Conservation (phyloP, 768 basidiomycete genomes). For the Hydnomerulius pinastri region DNA sequence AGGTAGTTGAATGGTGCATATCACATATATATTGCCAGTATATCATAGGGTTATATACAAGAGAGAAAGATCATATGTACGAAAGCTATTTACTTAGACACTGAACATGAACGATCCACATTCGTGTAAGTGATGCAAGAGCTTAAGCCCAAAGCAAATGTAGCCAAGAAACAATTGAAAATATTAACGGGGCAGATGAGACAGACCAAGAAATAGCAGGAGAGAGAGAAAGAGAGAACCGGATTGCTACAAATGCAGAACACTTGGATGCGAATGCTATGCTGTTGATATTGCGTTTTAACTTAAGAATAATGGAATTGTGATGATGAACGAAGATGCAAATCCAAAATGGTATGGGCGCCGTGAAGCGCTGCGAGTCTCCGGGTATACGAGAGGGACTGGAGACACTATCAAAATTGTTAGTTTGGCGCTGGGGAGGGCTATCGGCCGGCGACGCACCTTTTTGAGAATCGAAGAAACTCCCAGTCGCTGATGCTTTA, state of each 20-base stretch:
- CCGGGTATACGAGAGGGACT: neutral
- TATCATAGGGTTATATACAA: neutral
- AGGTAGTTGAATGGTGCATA: neutral
- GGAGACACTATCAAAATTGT: neutral
- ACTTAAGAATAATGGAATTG: slow-evolving; percentile 3
- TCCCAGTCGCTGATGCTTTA: neutral
- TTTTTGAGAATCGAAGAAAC: neutral
- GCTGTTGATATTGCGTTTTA: slow-evolving; percentile 14
- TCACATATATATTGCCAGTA: neutral
- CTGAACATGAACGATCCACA: neutral
- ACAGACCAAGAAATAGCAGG: neutral
- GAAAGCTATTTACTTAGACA: neutral
- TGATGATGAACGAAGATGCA: slow-evolving; percentile 4
- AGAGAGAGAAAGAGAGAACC: neutral
- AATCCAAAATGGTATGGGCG: neutral
- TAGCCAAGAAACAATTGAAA: no score
- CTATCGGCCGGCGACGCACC: neutral
- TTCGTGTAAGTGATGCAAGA: neutral
- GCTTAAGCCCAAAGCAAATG: no score
- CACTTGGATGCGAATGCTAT: slow-evolving; percentile 17
- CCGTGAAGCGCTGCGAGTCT: neutral
- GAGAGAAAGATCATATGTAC: neutral
- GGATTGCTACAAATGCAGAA: slow-evolving; percentile 4
- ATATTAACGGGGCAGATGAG: neutral
- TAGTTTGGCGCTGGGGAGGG: neutral